Evolutionary conservation across 208 protist species (phyloP), one percentile per base, ranked within the genome.

Genomic region (Trypanosoma cruzi): DNA sequence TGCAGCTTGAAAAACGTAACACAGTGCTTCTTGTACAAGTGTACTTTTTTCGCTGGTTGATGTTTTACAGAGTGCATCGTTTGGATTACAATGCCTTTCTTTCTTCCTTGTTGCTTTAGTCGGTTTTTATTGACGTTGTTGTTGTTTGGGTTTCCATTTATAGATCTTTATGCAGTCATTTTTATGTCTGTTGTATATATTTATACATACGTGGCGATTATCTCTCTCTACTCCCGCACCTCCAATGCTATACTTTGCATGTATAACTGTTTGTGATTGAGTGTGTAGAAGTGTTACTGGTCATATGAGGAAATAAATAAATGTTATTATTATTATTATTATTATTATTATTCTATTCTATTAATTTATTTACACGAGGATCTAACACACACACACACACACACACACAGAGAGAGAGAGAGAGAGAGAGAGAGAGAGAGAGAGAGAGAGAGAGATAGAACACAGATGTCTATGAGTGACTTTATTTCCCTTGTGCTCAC

Each of bases 11-110:
- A 16, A 34, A 44, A 11, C 50, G 53, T 14, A 68, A 71, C 49
- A 26, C 64, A 1, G 42, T 67, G 24, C 36, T 59, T 42, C 71
- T 75, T 42, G 26, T 69, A 18, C 71, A 70, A 2, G 28, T 54
- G 11, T 68, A 54, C 55, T 76, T 65, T 61, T 54, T 70, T 29
- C 75, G 69, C 36, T 80, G 75, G 75, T 32, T 72, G 44, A 40
- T 80, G 44, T 16, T 63, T 0, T 28, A 61, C 55, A 46, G 42
- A 52, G 44, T 69, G 11, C 66, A 42, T 64, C 29, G 52, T 24
- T 62, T 71, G 44, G 68, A 68, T 3, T 72, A 68, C 37, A 13
- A 36, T 16, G 40, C 8, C 6, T 70, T 61, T 73, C 28, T 44
- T 18, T 59, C 73, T 3, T 56, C 54, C 32, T 11, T 24, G 13